phyloP scores from a whole-genome alignment of 768 basidiomycete genomes.

The Suillus tomentosus region DNA sequence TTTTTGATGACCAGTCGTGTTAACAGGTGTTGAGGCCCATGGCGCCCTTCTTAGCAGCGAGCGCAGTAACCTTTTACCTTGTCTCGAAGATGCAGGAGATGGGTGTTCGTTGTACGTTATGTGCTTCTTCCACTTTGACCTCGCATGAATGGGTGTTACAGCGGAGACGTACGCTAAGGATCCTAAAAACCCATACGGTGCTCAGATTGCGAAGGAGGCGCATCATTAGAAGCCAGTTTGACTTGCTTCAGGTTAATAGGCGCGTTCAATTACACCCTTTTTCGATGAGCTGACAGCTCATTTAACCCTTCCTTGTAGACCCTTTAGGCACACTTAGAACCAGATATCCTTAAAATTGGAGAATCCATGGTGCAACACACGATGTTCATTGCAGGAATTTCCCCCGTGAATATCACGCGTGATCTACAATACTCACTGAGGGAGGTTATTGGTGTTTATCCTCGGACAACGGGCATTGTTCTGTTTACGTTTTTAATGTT shows the following conservation, averaged over 20 bases:
- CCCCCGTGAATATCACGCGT: background rate
- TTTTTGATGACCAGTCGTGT: background rate
- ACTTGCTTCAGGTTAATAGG: background rate
- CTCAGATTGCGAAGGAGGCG: background rate
- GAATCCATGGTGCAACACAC: background rate
- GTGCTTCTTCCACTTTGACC: background rate
- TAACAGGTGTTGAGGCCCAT: conserved; percentile 1
- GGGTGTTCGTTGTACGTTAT: background rate
- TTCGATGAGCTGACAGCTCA: background rate
- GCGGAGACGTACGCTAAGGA: background rate
- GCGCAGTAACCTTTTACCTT: background rate
- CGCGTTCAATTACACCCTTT: background rate
- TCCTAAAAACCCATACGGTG: background rate
- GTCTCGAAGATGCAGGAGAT: conserved; percentile 1
- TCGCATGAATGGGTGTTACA: background rate
- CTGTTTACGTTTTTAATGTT: background rate
- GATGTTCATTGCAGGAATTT: background rate
- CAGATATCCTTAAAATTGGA: background rate
- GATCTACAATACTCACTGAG: background rate
- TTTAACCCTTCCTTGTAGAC: background rate
- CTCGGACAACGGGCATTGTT: background rate
- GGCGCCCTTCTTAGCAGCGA: background rate
- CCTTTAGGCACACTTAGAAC: background rate
- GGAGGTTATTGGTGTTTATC: background rate
- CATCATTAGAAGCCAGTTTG: background rate